Evolutionary conservation across 371 early-diverging fungal genomes (phyloP).

Genomic region (Dichotomocladium elegans): DNA sequence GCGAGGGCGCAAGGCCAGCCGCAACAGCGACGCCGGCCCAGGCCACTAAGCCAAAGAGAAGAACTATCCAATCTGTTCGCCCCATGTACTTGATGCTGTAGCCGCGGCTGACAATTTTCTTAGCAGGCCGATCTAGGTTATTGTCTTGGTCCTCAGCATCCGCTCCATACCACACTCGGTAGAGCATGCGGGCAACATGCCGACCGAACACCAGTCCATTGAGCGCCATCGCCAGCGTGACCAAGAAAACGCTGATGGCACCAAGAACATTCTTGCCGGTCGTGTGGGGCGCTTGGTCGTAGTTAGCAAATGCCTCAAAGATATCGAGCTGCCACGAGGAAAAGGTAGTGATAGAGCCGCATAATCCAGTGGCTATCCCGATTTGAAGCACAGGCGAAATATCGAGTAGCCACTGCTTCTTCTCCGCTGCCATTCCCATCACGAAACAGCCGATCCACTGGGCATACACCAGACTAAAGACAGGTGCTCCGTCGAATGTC

Average conservation of each 20-base stretch:
- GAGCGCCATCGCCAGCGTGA: conserved; percentile 47
- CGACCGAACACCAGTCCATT: conserved; percentile 42
- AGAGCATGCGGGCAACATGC: conserved; percentile 26
- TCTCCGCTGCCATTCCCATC: conserved; percentile 49
- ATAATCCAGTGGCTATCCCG: conserved; percentile 72
- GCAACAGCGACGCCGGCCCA: conserved; percentile 49
- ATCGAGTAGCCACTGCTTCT: conserved; percentile 10
- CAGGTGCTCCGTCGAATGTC: conserved; percentile 55
- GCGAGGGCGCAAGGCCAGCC: conserved; percentile 18
- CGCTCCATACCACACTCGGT: no score
- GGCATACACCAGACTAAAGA: conserved; percentile 61
- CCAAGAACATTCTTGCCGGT: conserved; percentile 41
- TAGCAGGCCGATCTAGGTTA: neutral
- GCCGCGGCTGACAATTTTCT: conserved; percentile 17
- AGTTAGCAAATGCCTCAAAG: conserved; percentile 53
- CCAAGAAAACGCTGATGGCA: conserved; percentile 34
- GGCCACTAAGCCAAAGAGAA: conserved; percentile 15
- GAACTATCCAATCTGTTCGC: conserved; percentile 12
- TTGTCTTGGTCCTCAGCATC: no score
- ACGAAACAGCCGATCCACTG: conserved; percentile 74
- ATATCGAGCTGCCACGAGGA: conserved; percentile 76
- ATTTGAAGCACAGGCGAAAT: conserved; percentile 54
- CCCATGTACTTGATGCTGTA: conserved; percentile 10
- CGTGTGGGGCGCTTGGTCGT: conserved; percentile 19
- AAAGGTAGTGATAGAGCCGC: conserved; percentile 86